These are phyloP conservation scores for Fusarium guadeloupense DNA, from an alignment of 2,329 filamentous ascomycete species.

Conservation along the genomic window DNA sequence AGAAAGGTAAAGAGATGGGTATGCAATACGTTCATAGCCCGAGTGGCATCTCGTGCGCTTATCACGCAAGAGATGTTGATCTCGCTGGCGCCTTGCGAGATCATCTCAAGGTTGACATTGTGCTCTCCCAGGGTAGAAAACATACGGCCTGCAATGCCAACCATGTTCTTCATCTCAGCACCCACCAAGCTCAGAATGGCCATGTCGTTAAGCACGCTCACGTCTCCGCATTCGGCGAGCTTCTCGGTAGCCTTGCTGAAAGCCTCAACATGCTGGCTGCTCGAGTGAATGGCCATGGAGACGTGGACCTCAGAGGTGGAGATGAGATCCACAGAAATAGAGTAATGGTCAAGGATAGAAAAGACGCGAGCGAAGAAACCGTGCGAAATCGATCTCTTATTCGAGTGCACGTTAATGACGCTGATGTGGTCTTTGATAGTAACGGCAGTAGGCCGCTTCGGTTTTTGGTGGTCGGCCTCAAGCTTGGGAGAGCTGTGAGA, in stretches of 20 bases:
- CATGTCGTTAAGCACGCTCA: slow-evolving; percentile 91
- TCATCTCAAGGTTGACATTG: slow-evolving; percentile 98
- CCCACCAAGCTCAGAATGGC: slow-evolving; percentile 95
- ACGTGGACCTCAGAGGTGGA: slow-evolving; percentile 97
- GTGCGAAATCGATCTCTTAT: slow-evolving; percentile 94
- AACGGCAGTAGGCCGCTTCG: slow-evolving; percentile 84
- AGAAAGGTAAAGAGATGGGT: slow-evolving; percentile 97
- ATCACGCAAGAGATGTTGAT: slow-evolving; percentile 99
- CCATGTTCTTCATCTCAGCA: slow-evolving; percentile 97
- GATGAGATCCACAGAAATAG: slow-evolving; percentile 93
- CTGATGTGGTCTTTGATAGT: slow-evolving; percentile 98
- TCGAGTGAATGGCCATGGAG: slow-evolving; percentile 93
- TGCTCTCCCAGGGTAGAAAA: slow-evolving; percentile 94
- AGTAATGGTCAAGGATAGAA: slow-evolving; percentile 84
- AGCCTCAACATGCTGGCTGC: slow-evolving; percentile 69
- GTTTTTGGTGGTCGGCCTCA: slow-evolving; percentile 56
- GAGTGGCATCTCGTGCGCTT: slow-evolving; percentile 86
- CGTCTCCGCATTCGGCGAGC: slow-evolving; percentile 82
- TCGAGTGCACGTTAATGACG: slow-evolving; percentile 97
- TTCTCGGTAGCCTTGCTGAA: slow-evolving; percentile 76
- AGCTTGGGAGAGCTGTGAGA: slow-evolving; percentile 59
- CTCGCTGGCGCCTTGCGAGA: slow-evolving; percentile 96
- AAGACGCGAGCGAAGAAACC: slow-evolving; percentile 97
- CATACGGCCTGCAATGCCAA: slow-evolving; percentile 92
- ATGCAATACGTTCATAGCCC: slow-evolving; percentile 95